Evolutionary conservation across 257 asterid genomes (phyloP), one percentile per base, ranked within the genome.

Genomic region (Coffea eugenioides): DNA sequence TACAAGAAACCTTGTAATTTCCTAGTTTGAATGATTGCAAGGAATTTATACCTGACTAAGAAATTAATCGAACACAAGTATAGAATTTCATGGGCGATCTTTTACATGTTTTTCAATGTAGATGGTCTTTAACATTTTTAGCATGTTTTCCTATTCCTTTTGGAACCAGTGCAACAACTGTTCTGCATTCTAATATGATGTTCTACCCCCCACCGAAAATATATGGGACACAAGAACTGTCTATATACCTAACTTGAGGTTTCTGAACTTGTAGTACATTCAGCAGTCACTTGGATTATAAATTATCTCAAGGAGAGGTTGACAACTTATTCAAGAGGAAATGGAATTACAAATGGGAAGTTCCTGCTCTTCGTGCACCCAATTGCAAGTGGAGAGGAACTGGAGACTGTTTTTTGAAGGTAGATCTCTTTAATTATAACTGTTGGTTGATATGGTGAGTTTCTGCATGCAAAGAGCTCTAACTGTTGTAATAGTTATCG

Each of bases 361-460:
- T 79, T 83, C 94, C 97, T 34, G 93, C 96, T 80, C 76, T 84
- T 80, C 87, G 82, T 83, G 81, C 81, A 91, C 77, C 91, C 57
- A 91, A 85, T 84, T 83, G 96, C 90, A 80, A 82, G 84, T 95
- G 99, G 99, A 88, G 86, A 78, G 99, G 99, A 87, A 92, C 98
- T 18, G 95, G 94, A 82, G 84, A 82, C 69, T 84, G 94, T 87
- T 83, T 83, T 80, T 74, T 89, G 59, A 85, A 92, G 98, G 99
- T 95, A 76, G 79, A 41, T 73, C 59, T 75, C 70, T 81, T 27
- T 23, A 71, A 56, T 67, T 23, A 25, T 1, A 46, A 49, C 36
- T 1, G 45, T 74, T 25, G 13, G 25, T 66, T 64, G 52, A 25
- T 15, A 23, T 41, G 39, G 5, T 39, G 75, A 52, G 64, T 45